Evolutionary conservation across 768 basidiomycete species (phyloP).

Genomic region (Daedaleopsis sinensis): DNA sequence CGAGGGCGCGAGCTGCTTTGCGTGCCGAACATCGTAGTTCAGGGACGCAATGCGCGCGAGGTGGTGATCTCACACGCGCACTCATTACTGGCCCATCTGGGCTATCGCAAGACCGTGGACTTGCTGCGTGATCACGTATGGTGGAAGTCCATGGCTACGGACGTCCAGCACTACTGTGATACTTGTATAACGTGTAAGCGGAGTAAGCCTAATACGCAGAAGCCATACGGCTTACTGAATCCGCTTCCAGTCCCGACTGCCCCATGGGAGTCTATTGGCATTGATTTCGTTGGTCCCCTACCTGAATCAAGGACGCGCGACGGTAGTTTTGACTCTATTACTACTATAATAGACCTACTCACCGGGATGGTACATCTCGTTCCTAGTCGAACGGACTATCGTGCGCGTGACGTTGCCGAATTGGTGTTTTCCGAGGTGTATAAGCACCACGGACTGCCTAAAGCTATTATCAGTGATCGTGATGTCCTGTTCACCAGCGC

Average conservation of each 20-base stretch:
- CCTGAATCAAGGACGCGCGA: slow-evolving; percentile 28
- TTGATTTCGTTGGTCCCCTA: slow-evolving; percentile 43
- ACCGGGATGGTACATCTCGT: slow-evolving; percentile 32
- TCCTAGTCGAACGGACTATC: slow-evolving; percentile 32
- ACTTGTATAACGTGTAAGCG: slow-evolving; percentile 23
- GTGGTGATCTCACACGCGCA: slow-evolving; percentile 37
- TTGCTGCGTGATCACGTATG: slow-evolving; percentile 38
- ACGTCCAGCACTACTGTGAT: slow-evolving; percentile 23
- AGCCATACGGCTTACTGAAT: slow-evolving; percentile 33
- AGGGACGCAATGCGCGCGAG: slow-evolving; percentile 28
- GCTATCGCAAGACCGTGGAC: slow-evolving; percentile 27
- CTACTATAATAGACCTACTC: slow-evolving; percentile 22
- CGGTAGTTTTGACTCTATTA: slow-evolving; percentile 25
- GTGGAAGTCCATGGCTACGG: slow-evolving; percentile 31
- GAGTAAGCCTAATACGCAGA: slow-evolving; percentile 14
- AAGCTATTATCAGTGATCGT: slow-evolving; percentile 32
- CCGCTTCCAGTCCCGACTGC: slow-evolving; percentile 28
- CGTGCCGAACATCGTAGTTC: slow-evolving; percentile 33
- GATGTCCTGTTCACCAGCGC: slow-evolving; percentile 36
- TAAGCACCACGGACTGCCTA: slow-evolving; percentile 38
- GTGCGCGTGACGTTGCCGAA: slow-evolving; percentile 36
- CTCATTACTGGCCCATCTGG: slow-evolving; percentile 35
- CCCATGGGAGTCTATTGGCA: slow-evolving; percentile 41
- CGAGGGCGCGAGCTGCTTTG: slow-evolving; percentile 22
- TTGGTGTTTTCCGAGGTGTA: slow-evolving; percentile 38